phyloP scores from a whole-genome alignment of 2,329 filamentous ascomycete genomes.

The Claviceps lovelessii region DNA sequence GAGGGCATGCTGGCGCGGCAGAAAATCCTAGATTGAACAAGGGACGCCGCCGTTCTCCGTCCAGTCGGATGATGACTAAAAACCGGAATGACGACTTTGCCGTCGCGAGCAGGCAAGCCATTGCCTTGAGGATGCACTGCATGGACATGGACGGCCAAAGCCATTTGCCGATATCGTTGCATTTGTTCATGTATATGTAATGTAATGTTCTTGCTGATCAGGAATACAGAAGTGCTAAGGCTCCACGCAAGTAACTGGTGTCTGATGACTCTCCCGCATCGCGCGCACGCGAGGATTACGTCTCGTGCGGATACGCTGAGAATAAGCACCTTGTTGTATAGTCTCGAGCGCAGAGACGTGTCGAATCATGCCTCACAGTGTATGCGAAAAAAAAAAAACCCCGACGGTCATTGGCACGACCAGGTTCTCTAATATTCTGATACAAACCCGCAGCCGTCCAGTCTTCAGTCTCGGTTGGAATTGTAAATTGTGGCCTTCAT shows the following conservation, averaged over 20 bases:
- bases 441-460: too few relatives aligned
- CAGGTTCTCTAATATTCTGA: too few relatives aligned
- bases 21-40: not conserved
- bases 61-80: too few relatives aligned
- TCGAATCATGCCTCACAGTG: not conserved
- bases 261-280: not conserved
- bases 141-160: not conserved
- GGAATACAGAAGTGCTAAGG: not conserved
- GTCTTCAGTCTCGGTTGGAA: not conserved
- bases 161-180: not conserved
- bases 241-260: not conserved
- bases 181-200: not conserved
- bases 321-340: not conserved
- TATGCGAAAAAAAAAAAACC: not conserved
- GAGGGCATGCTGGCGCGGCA: not conserved
- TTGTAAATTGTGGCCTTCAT: too few relatives aligned
- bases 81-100: too few relatives aligned
- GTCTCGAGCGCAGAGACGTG: not conserved
- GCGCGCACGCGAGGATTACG: not conserved
- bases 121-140: not conserved
- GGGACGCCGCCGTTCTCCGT: too few relatives aligned
- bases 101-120: too few relatives aligned
- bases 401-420: too few relatives aligned
- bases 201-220: not conserved
- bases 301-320: not conserved